Base-by-base conservation (phyloP, 176 grass and related monocot genomes). In the Eragrostis curvula region DNA sequence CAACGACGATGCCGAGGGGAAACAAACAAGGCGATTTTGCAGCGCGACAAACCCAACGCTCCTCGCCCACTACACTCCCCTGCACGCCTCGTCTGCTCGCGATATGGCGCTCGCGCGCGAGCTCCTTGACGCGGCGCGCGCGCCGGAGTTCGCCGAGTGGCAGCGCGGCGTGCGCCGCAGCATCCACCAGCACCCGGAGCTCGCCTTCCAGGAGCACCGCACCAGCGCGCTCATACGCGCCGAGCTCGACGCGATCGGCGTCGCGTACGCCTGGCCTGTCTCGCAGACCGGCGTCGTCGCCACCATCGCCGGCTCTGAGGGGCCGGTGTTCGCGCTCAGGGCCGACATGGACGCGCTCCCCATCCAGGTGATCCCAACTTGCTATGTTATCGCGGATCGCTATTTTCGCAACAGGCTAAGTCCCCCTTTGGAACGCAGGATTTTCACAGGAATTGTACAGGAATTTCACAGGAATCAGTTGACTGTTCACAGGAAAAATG, bases 331-430 rank as follows among this genome's bases (percentile, higher is more conserved):
- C 55, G 90, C 88, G 20, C 92, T 97, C 68, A 67, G 95, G 11
- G 92, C 95, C 2, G 95, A 97, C 88, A 97, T 97, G 95, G 95
- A 94, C 73, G 92, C 95, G 9, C 90, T 97, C 9, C 92, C 95
- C 29, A 83, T 94, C 70, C 90, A 97, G 92, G 95, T 96, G 1
- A 36, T 36, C n/a, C 32, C 32, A 36, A 36, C 32, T 36, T n/a
- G n/a, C n/a, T 36, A 36, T 36, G 3, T 36, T 36, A 36, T 45
- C 9, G 43, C 3, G 6, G 43, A 45, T 30, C 18, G 16, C n/a
- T 39, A 2, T 39, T 30, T 53, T 36, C n/a, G 32, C 32, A 36
- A 36, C 32, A 36, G n/a, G n/a, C n/a, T n/a, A n/a, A n/a, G n/a
- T n/a, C n/a, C n/a, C n/a, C n/a, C n/a, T n/a, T n/a, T n/a, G n/a